Evolutionary conservation across 139 green algal genomes (phyloP), one percentile per base, ranked within the genome.

Genomic region (Auxenochlorella protothecoides): DNA sequence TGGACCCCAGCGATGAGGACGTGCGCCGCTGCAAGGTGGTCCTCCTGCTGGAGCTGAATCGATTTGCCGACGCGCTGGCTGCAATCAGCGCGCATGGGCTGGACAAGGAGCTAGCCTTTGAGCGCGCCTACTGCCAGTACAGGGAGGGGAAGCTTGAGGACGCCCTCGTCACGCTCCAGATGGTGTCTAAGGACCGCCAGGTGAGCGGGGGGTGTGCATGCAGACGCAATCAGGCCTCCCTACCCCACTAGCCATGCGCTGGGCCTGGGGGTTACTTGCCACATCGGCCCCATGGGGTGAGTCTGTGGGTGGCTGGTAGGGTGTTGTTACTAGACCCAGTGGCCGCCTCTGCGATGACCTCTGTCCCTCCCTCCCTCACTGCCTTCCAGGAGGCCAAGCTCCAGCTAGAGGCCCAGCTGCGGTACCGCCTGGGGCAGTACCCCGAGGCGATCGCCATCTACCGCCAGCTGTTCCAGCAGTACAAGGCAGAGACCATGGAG

Each of bases 391-490:
- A 70, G 6, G 74, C 71, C 52, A 63, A 63, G 15, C 76, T 93
- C 66, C 86, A 96, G 80, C 85, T 97, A 54, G 70, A 85, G 57
- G 91, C 86, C 3, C 91, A 97, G 82, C 79, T 97, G 63, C 79
- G 93, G 60, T 94, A 93, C 76, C 81, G 90, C 51, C 65, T 93
- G 59, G 89, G 87, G 55, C 44, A 82, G 54, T 78, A 70, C 74
- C 70, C 76, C 53, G 76, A 86, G 52, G 88, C 85, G 73, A 91
- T 83, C 14, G 65, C 10, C 5, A 65, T 78, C 8, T 92, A 90
- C 64, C 71, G 74, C 54, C 66, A 78, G 72, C 78, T 92, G 11
- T 87, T 86, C 69, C 80, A 87, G 65, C 64, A 79, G 55, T 65
- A 88, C 64, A 80, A 80, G 70, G 81, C 72, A 2, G 53, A 78